Evolutionary conservation across 1,139 yeast genomes (phyloP).

Genomic region (Yamadazyma taylorii): DNA sequence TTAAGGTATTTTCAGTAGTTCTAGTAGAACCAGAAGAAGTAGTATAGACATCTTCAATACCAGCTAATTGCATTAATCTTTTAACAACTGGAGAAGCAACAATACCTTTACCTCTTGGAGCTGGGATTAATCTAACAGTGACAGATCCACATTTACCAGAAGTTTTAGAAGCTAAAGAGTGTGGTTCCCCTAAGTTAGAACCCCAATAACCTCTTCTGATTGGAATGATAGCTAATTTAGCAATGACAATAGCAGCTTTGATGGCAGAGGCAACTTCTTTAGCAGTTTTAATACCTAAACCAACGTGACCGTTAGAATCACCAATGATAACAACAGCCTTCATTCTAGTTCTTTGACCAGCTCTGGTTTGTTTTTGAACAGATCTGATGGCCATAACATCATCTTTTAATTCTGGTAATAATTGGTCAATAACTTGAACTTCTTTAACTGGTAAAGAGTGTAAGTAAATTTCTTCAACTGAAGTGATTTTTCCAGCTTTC

Average conservation of each 20-base stretch:
- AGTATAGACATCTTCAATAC: constrained; percentile 99
- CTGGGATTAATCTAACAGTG: constrained; percentile 97
- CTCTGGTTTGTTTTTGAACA: constrained; percentile 99
- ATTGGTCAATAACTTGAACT: constrained; percentile 96
- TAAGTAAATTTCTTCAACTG: constrained; percentile 97
- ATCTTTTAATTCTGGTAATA: constrained; percentile 94
- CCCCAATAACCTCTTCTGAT: constrained; percentile 99
- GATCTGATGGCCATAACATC: constrained; percentile 99
- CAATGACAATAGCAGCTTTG: constrained; percentile 99
- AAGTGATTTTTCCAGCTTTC: constrained; percentile 96
- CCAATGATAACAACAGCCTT: constrained; percentile 99
- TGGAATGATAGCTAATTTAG: constrained; percentile 98
- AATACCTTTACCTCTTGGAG: constrained; percentile 99
- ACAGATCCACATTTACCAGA: constrained; percentile 99
- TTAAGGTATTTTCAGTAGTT: constrained; percentile 99
- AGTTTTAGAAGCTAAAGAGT: constrained; percentile 96
- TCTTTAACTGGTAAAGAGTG: constrained; percentile 99
- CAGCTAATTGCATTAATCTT: constrained; percentile 98
- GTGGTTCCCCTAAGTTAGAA: constrained; percentile 99
- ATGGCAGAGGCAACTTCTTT: constrained; percentile 99
- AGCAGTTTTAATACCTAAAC: constrained; percentile 99
- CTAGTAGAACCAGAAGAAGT: constrained; percentile 99
- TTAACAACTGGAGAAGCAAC: constrained; percentile 99
- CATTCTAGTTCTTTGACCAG: constrained; percentile 99
- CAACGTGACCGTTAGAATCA: constrained; percentile 99